These are phyloP conservation scores for Auricularia sp. DNA, from an alignment of 768 basidiomycete species.

Conservation along the genomic window DNA sequence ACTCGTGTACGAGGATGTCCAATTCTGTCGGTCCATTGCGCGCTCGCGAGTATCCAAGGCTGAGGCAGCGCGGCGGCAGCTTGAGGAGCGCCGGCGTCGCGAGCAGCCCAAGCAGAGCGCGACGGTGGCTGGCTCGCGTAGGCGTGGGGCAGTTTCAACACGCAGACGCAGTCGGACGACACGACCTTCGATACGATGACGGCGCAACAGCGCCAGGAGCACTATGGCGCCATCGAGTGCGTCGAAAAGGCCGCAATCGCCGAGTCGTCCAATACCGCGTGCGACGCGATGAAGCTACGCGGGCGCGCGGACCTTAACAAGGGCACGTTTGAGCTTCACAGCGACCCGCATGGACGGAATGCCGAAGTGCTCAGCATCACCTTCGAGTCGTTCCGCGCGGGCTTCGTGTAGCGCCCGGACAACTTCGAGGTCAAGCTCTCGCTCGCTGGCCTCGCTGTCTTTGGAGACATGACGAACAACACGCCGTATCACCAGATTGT, in stretches of 20 bases:
- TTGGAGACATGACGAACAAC: conserved; percentile 77
- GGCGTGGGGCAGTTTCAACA: conserved; percentile 58
- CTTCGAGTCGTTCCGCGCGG: conserved; percentile 80
- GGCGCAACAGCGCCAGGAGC: conserved; percentile 71
- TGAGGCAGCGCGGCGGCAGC: conserved; percentile 51
- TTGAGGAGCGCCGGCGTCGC: conserved; percentile 58
- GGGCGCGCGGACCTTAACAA: conserved; percentile 70
- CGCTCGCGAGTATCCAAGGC: conserved; percentile 84
- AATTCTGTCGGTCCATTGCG: conserved; percentile 94
- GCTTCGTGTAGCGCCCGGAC: conserved; percentile 73
- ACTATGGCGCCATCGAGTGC: conserved; percentile 85
- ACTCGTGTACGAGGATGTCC: conserved; percentile 86
- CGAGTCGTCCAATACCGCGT: conserved; percentile 58
- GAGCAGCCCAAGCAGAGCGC: conserved; percentile 33
- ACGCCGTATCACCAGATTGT: conserved; percentile 88
- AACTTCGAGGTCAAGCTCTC: conserved; percentile 81
- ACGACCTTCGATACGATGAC: conserved; percentile 37
- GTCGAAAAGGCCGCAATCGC: conserved; percentile 75
- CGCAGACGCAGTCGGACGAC: conserved; percentile 36
- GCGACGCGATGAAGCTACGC: conserved; percentile 70
- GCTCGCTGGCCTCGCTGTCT: conserved; percentile 76
- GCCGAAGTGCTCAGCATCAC: conserved; percentile 76
- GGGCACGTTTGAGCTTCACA: conserved; percentile 78
- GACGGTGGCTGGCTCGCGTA: conserved; percentile 39
- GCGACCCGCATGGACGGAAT: conserved; percentile 50